Percentiles rank a stretch among this genome's conserved stretches.
phyloP scores from a whole-genome alignment of 805 yeast species.

The Kregervanrija fluxuum region DNA sequence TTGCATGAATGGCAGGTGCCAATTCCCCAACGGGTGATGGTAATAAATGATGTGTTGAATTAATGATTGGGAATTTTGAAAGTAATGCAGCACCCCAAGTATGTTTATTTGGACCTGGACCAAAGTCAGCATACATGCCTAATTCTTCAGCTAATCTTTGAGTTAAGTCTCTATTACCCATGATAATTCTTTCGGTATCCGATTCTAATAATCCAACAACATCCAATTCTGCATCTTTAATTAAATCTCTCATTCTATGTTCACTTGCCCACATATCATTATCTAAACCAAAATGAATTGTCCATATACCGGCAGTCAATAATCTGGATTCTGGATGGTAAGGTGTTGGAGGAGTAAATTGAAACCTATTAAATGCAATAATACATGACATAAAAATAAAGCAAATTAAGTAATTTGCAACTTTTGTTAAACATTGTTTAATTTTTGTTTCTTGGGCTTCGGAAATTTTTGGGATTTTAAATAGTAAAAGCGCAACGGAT shows the following conservation, averaged over 20 bases:
- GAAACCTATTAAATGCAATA: conserved; percentile 50
- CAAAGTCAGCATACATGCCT: conserved; percentile 92
- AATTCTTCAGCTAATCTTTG: conserved; percentile 87
- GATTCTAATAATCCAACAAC: conserved; percentile 86
- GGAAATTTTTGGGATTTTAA: conserved; percentile 12
- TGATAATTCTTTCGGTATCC: conserved; percentile 88
- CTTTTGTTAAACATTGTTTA: conserved; percentile 8
- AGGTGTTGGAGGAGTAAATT: conserved; percentile 56
- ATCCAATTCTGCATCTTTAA: conserved; percentile 82
- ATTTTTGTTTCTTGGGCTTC: background rate
- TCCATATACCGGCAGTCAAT: conserved; percentile 96
- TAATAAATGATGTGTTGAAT: conserved; percentile 82
- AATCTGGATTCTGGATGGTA: conserved; percentile 62
- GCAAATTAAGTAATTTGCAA: conserved; percentile 23
- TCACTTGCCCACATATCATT: conserved; percentile 98
- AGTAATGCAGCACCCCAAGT: conserved; percentile 96
- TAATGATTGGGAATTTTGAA: conserved; percentile 88
- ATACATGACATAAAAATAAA: conserved; percentile 40
- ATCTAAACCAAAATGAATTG: conserved; percentile 94
- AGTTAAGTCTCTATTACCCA: conserved; percentile 93
- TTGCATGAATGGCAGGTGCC: conserved; percentile 97
- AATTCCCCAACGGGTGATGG: conserved; percentile 98
- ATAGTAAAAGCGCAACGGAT: conserved; percentile 44
- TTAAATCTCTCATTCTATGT: conserved; percentile 76
- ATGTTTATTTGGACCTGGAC: conserved; percentile 96